Conservation (phyloP, 306 rosid genomes). For the Lathyrus sativus region DNA sequence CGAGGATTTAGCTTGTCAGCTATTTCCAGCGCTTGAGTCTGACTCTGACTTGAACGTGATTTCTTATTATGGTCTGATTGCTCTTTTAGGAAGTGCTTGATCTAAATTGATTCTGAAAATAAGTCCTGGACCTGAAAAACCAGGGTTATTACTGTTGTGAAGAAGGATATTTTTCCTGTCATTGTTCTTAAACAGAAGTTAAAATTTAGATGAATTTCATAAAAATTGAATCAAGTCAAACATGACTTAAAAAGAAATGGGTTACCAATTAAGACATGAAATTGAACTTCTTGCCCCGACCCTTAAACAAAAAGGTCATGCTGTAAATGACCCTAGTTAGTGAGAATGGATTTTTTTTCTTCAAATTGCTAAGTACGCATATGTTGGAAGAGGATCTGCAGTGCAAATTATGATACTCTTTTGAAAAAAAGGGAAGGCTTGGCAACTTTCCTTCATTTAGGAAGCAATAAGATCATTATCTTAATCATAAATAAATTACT, state of each 20-base stretch:
- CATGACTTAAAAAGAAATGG: neutral
- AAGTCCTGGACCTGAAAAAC: neutral
- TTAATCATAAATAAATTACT: neutral
- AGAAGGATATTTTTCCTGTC: neutral
- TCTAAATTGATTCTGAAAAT: constrained; percentile 5
- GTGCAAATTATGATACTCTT: neutral
- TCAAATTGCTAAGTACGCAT: too few relatives aligned
- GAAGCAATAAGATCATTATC: too few relatives aligned
- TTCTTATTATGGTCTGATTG: constrained; percentile 17
- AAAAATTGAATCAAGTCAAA: constrained; percentile 5
- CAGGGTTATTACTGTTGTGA: neutral
- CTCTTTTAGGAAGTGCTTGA: constrained; percentile 5
- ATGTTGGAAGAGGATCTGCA: too few relatives aligned
- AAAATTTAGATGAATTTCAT: constrained; percentile 19
- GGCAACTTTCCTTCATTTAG: too few relatives aligned
- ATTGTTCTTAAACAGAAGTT: constrained; percentile 14
- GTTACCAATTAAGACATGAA: constrained; percentile 2
- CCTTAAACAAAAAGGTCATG: neutral
- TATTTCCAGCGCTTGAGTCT: constrained; percentile 12
- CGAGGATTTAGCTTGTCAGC: neutral
- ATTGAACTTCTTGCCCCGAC: neutral
- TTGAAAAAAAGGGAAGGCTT: too few relatives aligned
- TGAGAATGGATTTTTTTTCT: too few relatives aligned
- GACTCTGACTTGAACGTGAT: neutral
- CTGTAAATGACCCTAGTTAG: neutral